Evolutionary conservation across 345 rosid genomes (phyloP).

Genomic region (Populus deltoides): DNA sequence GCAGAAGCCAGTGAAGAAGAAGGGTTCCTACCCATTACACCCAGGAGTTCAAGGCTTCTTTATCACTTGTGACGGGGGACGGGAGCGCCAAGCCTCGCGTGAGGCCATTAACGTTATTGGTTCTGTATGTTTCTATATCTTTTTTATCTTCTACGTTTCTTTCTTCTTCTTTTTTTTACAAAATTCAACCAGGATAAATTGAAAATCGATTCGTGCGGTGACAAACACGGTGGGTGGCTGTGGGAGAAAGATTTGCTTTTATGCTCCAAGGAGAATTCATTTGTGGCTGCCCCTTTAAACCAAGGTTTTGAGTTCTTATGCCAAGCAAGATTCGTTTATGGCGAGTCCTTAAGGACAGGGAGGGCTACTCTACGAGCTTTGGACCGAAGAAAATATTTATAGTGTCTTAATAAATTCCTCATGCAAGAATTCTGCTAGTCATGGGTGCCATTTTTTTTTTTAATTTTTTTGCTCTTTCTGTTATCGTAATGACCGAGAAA

Average conservation of each 20-base stretch:
- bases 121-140: conserved; percentile 45
- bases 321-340: neutral
- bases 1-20: conserved; percentile 82
- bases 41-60: conserved; percentile 91
- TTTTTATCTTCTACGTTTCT: neutral
- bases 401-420: neutral
- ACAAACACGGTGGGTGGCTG: neutral
- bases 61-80: conserved; percentile 89
- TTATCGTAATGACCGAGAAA: neutral
- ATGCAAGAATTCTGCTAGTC: neutral
- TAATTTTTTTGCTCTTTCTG: neutral
- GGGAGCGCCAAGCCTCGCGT: conserved; percentile 79
- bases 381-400: neutral
- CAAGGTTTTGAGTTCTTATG: neutral
- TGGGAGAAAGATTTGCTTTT: neutral
- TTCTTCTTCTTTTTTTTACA: neutral
- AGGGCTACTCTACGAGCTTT: neutral
- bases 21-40: conserved; percentile 73
- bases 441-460: neutral
- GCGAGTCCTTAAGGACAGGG: neutral
- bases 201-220: neutral
- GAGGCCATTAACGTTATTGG: conserved; percentile 84
- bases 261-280: neutral
- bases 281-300: neutral
- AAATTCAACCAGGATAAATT: neutral